These are phyloP conservation scores for Lactarius hengduanensis DNA, from an alignment of 768 basidiomycete genomes.

Conservation along the genomic window DNA sequence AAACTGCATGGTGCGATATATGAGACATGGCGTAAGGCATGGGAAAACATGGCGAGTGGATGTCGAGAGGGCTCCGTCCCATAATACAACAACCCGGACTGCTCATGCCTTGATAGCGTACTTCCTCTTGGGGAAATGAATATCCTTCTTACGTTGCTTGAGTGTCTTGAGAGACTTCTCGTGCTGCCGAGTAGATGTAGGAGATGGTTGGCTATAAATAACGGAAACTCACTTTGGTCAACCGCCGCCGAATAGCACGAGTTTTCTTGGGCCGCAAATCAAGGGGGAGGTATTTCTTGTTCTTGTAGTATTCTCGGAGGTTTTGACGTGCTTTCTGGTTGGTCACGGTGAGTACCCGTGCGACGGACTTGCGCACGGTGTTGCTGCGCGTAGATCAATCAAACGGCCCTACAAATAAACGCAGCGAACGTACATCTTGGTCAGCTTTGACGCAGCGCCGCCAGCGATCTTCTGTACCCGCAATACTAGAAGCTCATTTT, in stretches of 20 bases:
- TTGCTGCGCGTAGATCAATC: conserved; percentile 50
- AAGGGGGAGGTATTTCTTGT: conserved; percentile 93
- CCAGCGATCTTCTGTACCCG: conserved; percentile 98
- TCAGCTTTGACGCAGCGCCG: conserved; percentile 92
- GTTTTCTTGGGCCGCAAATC: conserved; percentile 99
- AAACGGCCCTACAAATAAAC: not conserved
- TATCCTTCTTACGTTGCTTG: conserved; percentile 92
- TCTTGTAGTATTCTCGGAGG: conserved; percentile 96
- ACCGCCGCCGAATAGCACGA: conserved; percentile 92
- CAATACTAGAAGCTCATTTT: conserved; percentile 89
- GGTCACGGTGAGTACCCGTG: conserved; percentile 96
- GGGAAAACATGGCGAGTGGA: conserved; percentile 35
- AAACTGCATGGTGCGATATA: conserved; percentile 23
- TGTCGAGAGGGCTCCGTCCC: conserved; percentile 34
- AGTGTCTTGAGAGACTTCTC: conserved; percentile 84
- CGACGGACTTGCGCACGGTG: conserved; percentile 97
- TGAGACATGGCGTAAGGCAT: conserved; percentile 33
- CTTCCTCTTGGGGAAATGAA: conserved; percentile 91
- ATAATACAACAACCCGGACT: conserved; percentile 22
- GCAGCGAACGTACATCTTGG: conserved; percentile 79
- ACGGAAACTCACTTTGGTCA: conserved; percentile 70
- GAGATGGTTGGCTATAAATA: not conserved
- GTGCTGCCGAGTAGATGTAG: conserved; percentile 48
- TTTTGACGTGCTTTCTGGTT: conserved; percentile 98
- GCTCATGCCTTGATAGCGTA: conserved; percentile 92